Evolutionary conservation across 1,284 basidiomycete species (phyloP).

Genomic region (Farysia itapuensis): DNA sequence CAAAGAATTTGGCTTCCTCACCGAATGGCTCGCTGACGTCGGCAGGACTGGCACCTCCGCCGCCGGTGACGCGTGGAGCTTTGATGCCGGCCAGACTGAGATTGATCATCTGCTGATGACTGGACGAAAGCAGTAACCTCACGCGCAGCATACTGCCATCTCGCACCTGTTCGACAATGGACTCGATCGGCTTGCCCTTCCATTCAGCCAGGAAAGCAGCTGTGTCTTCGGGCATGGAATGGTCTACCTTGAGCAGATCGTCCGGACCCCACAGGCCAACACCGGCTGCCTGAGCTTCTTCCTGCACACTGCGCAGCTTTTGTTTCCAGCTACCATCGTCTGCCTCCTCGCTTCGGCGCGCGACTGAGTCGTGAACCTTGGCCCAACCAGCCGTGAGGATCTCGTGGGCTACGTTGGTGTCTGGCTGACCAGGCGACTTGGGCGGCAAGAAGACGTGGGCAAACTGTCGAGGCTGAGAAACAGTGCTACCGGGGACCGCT

Average conservation of each 20-base stretch:
- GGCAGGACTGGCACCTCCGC: slow-evolving; percentile 41
- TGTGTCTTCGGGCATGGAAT: slow-evolving; percentile 86
- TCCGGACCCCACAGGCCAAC: slow-evolving; percentile 84
- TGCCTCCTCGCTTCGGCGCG: slow-evolving; percentile 62
- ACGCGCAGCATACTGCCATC: slow-evolving; percentile 89
- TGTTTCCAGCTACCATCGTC: slow-evolving; percentile 72
- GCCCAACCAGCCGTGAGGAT: slow-evolving; percentile 85
- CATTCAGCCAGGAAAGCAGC: slow-evolving; percentile 84
- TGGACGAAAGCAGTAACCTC: slow-evolving; percentile 81
- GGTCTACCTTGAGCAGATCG: slow-evolving; percentile 64
- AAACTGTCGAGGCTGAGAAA: slow-evolving; percentile 60
- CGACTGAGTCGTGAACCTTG: slow-evolving; percentile 78
- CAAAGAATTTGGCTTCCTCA: slow-evolving; percentile 85
- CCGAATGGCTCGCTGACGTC: slow-evolving; percentile 51
- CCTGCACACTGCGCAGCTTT: slow-evolving; percentile 69
- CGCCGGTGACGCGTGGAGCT: slow-evolving; percentile 45
- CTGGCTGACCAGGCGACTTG: slow-evolving; percentile 41
- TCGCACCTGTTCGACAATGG: slow-evolving; percentile 86
- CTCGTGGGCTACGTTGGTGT: slow-evolving; percentile 66
- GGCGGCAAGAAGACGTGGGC: slow-evolving; percentile 53
- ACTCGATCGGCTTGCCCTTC: slow-evolving; percentile 86
- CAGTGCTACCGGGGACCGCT: slow-evolving; percentile 72
- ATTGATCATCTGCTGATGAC: slow-evolving; percentile 83
- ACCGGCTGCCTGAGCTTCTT: slow-evolving; percentile 74
- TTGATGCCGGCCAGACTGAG: slow-evolving; percentile 57